Base-by-base conservation (phyloP, 1,284 basidiomycete genomes). In the Puccinia coronata region DNA sequence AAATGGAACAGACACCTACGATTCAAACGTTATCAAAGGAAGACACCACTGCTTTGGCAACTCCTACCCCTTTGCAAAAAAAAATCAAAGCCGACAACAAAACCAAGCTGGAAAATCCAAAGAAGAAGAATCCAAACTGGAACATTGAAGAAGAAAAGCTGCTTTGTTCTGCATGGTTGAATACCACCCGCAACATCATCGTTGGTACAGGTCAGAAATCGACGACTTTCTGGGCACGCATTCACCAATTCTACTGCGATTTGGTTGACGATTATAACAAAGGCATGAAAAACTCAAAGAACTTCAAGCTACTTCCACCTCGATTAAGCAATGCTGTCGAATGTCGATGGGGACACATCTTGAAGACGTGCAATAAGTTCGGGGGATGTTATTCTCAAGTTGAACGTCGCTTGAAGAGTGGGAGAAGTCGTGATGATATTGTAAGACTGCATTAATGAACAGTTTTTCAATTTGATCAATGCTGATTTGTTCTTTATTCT, bases 121-220 rank as follows among this genome's bases (percentile, higher is more conserved):
- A 55, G 20, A 23, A 23, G n/a, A 55, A n/a, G 25, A 55, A 55
- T 23, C 53, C 53, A 9, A n/a, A 25, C 53, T 55, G 16, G 53
- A 55, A 1, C 1, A 55, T 55, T 6, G 53, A 55, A 9, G 53
- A 55, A 55, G 53, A 55, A 1, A 55, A 55, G 53, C 53, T 55
- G 1, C 20, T 55, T 9, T 55, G 25, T n/a, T 14, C n/a, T 8
- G 43, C 43, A 11, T 47, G 8, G 43, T 47, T 47, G 43, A 47
- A 47, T 18, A 47, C 43, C 1, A 47, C 12, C 20, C 28, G 59
- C 3, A 31, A 63, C 25, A 28, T 6, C 9, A 63, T 63, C 8
- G 59, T 63, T 16, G 63, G 63, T 18, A 65, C 31, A 20, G 63
- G 63, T 2, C 63, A 65, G 63, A 65, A 65, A 18, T 31, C 63